Base-by-base conservation (phyloP, 805 yeast species). In the Candida suzukii region DNA sequence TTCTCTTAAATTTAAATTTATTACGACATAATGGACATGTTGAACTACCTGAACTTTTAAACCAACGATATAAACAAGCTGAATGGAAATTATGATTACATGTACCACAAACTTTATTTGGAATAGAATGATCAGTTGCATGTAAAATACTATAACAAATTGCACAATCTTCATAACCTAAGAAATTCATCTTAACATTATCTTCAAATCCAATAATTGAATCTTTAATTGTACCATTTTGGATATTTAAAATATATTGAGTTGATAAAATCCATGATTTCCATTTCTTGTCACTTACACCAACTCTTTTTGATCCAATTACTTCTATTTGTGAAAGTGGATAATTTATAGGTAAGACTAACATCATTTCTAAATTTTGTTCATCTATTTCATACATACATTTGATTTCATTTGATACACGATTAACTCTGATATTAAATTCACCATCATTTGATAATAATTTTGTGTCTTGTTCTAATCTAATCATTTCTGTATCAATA, bases 21-120 rank as follows among this genome's bases (percentile, higher is more conserved):
- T 61, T 44, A 46, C 99, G 82, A 66, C 99, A 93, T 56, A 93
- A 68, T 31, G 99, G 99, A 67, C 99, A 93, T 2, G 96, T 83
- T 49, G 87, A 85, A 41, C 86, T 75, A 32, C 93, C 95, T 13
- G 95, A 85, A 50, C 95, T 88, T 67, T 87, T 86, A 66, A 93
- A 93, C 99, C 99, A 93, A 59, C 90, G 86, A 70, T 88, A 90
- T 34, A 93, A 68, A 70, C 99, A 93, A 3, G 93, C 96, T 8
- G 96, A 81, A 61, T 93, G 99, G 70, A 90, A 93, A 58, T 84
- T 87, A 69, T 93, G 91, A 55, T 78, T 78, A 71, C 99, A 93
- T 0, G 96, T 88, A 14, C 83, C 70, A 64, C 99, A 93, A 3
- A 73, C 73, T 63, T 88, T 90, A 38, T 88, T 78, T 7, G 99